These are phyloP conservation scores for Hypoxylon cercidicola DNA, from an alignment of 495 filamentous ascomycete species.

Conservation along the genomic window DNA sequence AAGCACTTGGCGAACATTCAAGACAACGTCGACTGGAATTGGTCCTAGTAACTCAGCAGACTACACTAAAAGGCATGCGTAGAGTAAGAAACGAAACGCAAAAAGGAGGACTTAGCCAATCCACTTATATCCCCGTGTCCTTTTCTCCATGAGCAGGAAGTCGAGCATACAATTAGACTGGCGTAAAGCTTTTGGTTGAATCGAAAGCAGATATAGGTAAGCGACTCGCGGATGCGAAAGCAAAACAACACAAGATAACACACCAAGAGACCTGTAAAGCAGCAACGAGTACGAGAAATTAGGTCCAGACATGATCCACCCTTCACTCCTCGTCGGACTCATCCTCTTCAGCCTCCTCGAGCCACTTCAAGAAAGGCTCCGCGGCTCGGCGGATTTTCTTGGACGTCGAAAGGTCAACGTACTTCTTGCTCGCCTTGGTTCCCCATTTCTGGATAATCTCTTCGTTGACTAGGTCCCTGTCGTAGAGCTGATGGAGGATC, in stretches of 20 bases:
- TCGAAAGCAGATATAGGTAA: background rate
- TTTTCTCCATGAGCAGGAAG: constrained; percentile 12
- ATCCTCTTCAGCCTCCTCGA: constrained; percentile 88
- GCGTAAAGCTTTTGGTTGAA: constrained; percentile 13
- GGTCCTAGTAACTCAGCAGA: constrained; percentile 11
- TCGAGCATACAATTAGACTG: background rate
- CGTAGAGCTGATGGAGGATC: constrained; percentile 87
- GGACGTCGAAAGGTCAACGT: constrained; percentile 87
- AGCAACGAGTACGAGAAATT: background rate
- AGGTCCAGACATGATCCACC: background rate
- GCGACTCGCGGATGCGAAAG: background rate
- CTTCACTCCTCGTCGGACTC: constrained; percentile 70
- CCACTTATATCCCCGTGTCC: background rate
- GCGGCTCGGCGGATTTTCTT: constrained; percentile 97
- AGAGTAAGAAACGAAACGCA: constrained; percentile 1
- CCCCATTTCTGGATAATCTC: constrained; percentile 92
- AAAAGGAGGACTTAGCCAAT: constrained; percentile 2
- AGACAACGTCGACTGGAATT: constrained; percentile 18
- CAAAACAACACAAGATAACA: constrained; percentile 13
- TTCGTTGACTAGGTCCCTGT: constrained; percentile 87
- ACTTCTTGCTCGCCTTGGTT: constrained; percentile 94
- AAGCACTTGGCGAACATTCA: no score
- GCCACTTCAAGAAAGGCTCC: constrained; percentile 93
- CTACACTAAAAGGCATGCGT: constrained; percentile 6
- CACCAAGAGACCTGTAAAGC: constrained; percentile 11